Conservation (phyloP, 2,329 filamentous ascomycete genomes). For the Pezicula radicicola region DNA sequence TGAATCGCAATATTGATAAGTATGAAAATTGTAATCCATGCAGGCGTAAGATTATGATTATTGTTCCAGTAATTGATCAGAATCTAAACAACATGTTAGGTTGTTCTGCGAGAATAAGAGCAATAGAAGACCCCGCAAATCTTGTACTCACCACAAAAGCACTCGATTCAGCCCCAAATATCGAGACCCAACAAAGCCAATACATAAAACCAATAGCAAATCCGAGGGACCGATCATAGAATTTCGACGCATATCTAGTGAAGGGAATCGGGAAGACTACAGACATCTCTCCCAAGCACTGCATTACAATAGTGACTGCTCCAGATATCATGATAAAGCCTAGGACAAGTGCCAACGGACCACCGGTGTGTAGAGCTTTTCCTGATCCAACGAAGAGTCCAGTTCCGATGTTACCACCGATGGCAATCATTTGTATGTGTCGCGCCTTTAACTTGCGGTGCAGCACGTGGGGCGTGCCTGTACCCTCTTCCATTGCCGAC, state of each 20-base stretch:
- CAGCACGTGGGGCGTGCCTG: neutral
- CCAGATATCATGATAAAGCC: slow-evolving; percentile 58
- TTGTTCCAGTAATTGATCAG: slow-evolving; percentile 74
- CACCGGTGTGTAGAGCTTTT: slow-evolving; percentile 55
- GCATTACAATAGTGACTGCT: slow-evolving; percentile 44
- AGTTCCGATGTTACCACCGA: slow-evolving; percentile 38
- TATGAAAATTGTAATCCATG: slow-evolving; percentile 68
- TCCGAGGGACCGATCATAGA: slow-evolving; percentile 49
- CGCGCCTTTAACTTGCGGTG: slow-evolving; percentile 3
- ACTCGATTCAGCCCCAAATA: slow-evolving; percentile 66
- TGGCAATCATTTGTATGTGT: slow-evolving; percentile 10
- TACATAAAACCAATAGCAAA: slow-evolving; percentile 79
- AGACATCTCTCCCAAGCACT: slow-evolving; percentile 64
- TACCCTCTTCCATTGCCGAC: too few relatives aligned
- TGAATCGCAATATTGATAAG: slow-evolving; percentile 63
- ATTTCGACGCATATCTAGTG: slow-evolving; percentile 27
- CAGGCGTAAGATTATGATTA: slow-evolving; percentile 50
- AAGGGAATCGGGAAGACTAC: slow-evolving; percentile 28
- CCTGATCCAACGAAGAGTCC: slow-evolving; percentile 37
- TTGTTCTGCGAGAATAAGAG: too few relatives aligned
- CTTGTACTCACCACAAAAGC: slow-evolving; percentile 45
- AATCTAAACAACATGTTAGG: slow-evolving; percentile 34
- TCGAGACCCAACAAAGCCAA: slow-evolving; percentile 72
- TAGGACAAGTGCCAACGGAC: slow-evolving; percentile 60
- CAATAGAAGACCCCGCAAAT: neutral